A percentile compares a stretch with the other conserved stretches of the same genome.
Conservation (phyloP, 2,329 filamentous ascomycete species). For the Rugonectria rugulosa region DNA sequence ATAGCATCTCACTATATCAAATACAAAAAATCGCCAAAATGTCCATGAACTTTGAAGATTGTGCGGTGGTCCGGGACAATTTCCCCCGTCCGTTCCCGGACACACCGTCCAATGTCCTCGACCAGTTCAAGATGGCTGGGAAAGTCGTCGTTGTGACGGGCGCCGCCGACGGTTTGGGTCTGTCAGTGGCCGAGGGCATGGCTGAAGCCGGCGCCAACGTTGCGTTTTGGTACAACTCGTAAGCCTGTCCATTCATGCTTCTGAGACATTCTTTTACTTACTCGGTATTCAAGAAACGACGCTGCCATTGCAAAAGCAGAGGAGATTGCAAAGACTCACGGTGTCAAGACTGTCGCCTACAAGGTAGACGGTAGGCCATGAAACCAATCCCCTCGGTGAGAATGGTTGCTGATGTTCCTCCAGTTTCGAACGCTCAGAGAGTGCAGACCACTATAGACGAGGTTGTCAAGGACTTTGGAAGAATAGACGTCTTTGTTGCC, state of each 20-base stretch:
- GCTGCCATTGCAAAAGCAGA: slow-evolving; percentile 47
- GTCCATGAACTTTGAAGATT: slow-evolving; percentile 40
- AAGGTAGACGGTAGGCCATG: slow-evolving; percentile 50
- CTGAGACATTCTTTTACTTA: no score
- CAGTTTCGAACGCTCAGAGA: slow-evolving; percentile 50
- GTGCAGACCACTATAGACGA: slow-evolving; percentile 26
- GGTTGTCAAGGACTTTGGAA: slow-evolving; percentile 36
- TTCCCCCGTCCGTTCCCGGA: slow-evolving; percentile 38
- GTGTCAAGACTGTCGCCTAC: slow-evolving; percentile 50
- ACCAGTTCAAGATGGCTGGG: slow-evolving; percentile 52
- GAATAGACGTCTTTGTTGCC: slow-evolving; percentile 37
- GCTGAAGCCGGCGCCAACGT: slow-evolving; percentile 54
- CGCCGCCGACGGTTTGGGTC: slow-evolving; percentile 54
- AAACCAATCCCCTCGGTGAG: background rate
- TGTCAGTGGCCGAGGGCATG: slow-evolving; percentile 53
- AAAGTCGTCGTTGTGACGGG: slow-evolving; percentile 54
- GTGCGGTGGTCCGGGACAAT: slow-evolving; percentile 27
- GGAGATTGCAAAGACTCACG: slow-evolving; percentile 42
- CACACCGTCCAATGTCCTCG: slow-evolving; percentile 48
- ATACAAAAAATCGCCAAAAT: slow-evolving; percentile 24
- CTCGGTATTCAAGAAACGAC: slow-evolving; percentile 33
- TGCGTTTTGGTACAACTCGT: slow-evolving; percentile 45
- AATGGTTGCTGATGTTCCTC: background rate
- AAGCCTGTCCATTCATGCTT: slow-evolving; percentile 1
- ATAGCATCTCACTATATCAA: background rate